phyloP scores from a whole-genome alignment of 1,139 yeast species.

The Suhomyces ambrosiae region DNA sequence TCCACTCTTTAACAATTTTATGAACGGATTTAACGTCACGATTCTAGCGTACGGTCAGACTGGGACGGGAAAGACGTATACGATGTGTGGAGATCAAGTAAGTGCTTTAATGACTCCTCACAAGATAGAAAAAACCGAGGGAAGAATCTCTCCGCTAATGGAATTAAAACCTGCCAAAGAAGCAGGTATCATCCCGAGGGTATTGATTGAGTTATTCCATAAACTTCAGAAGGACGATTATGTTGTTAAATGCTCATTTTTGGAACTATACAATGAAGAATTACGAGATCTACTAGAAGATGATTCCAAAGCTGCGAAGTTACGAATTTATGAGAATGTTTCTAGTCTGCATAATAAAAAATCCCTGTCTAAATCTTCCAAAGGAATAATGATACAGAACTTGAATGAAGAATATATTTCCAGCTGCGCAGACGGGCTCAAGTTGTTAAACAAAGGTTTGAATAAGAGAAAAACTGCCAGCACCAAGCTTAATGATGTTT shows the following conservation, averaged over 20 bases:
- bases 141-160: background rate
- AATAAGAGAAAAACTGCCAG: constrained; percentile 63
- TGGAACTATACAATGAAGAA: constrained; percentile 76
- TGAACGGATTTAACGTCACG: constrained; percentile 75
- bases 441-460: constrained; percentile 55
- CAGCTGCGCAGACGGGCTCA: constrained; percentile 56
- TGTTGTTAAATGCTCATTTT: constrained; percentile 67
- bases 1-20: constrained; percentile 64
- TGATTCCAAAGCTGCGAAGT: constrained; percentile 30
- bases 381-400: constrained; percentile 50
- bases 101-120: background rate
- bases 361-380: constrained; percentile 3
- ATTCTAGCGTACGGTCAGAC: constrained; percentile 89
- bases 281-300: constrained; percentile 62
- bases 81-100: constrained; percentile 69
- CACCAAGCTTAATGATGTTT: constrained; percentile 68
- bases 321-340: constrained; percentile 52
- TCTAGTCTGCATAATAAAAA: constrained; percentile 2
- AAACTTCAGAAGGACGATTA: constrained; percentile 50
- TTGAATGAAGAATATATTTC: constrained; percentile 57
- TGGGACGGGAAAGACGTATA: constrained; percentile 86
- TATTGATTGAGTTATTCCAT: constrained; percentile 56
- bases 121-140: background rate
- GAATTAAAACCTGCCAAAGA: constrained; percentile 16
- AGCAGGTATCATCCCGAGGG: constrained; percentile 72